Evolutionary conservation across 306 rosid genomes (phyloP), one percentile per base, ranked within the genome.

Genomic region (Hylodesmum podocarpum): DNA sequence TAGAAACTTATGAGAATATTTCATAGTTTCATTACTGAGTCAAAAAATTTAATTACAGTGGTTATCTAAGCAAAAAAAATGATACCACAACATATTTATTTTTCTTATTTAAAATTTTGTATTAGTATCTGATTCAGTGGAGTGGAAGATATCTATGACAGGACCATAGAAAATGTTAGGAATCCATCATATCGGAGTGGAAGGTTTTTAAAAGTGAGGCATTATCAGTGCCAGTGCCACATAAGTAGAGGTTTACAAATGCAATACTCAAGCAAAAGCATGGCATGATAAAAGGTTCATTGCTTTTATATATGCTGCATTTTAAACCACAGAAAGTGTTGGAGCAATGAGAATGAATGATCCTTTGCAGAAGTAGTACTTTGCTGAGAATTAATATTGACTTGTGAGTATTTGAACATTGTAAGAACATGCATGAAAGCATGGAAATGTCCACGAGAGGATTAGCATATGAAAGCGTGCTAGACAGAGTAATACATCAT

Each of bases 141-240:
- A n/a, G n/a, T n/a, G n/a, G n/a, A n/a, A n/a, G n/a, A n/a, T n/a
- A n/a, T n/a, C n/a, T n/a, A n/a, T n/a, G n/a, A n/a, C n/a, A n/a
- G n/a, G n/a, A n/a, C n/a, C n/a, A n/a, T n/a, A n/a, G n/a, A 33
- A 3, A 53, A 49, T 61, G 58, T 62, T 70, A 13, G 84, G 78
- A 66, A 84, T 41, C 79, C 66, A 71, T 84, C 75, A 66, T 76
- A 46, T 72, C 74, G 43, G 47, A 51, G 63, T 29, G 76, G 77
- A 76, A 74, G 55, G 15, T 16, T 29, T 7, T 33, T 33, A 24
- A 67, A 67, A 33, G 13, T 6, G 43, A 36, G 3, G 31, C 7
- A 3, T 46, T 57, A 66, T 75, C 47, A 41, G 8, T 39, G 61
- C 40, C 47, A 41, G 8, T 39, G 61, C 40, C 79, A 53, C 64